Evolutionary conservation across 139 green algal species (phyloP), one percentile per base, ranked within the genome.

Genomic region (Asterochloris erici): DNA sequence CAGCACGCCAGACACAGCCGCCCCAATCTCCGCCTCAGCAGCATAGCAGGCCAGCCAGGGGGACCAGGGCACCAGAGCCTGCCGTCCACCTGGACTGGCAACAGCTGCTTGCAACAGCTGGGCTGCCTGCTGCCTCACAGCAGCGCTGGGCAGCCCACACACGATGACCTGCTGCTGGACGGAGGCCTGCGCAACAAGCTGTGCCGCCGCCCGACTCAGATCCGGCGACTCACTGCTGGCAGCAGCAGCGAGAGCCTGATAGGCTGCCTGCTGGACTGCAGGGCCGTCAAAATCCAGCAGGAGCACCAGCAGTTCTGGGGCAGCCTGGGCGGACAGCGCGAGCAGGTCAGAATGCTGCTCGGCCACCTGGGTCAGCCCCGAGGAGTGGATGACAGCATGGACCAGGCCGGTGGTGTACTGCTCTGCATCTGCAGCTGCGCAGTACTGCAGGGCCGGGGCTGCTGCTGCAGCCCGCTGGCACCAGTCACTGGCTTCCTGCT

Each of bases 11-110:
- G 78, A 27, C 27, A 74, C 23, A 27, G 63, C 73, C 12, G n/a
- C 63, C 12, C 78, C 78, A 74, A 82, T 61, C 6, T 11, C 15
- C 14, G 23, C 27, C 27, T 82, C 63, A 54, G 61, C 17, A 61
- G 73, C 27, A 38, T 82, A 82, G 78, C 78, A 82, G 10, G 78
- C 78, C 29, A 82, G 63, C 78, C 78, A 82, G 16, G 69, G n/a
- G 14, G 28, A 16, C 78, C 78, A 82, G 11, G 78, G 78, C 4
- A 54, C 17, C 78, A 82, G 26, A 21, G 19, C 78, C 63, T 27
- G 23, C 63, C 28, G 38, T 63, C 0, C 9, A 21, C 23, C 61
- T 13, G 28, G 61, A 13, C 73, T 29, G 9, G 62, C 28, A 74
- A 26, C 63, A 23, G 73, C 78, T 64, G 78, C 78, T 26, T 82